Evolutionary conservation across 1,284 basidiomycete genomes (phyloP).

Genomic region (Trichosporon sp.): DNA sequence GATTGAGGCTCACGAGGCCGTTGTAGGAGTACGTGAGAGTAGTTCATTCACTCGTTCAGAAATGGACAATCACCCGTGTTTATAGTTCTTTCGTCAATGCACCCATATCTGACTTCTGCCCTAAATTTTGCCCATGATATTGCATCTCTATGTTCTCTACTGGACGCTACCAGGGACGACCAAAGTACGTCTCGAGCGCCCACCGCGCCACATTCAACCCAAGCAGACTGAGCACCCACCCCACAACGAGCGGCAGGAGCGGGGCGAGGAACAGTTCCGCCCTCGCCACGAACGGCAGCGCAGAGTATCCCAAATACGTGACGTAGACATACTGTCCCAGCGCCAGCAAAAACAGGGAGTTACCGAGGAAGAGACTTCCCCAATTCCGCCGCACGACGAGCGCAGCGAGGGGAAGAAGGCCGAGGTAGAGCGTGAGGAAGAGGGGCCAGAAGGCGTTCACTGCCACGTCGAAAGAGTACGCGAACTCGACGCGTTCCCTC

Average conservation of each 20-base stretch:
- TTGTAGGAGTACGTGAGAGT: no score
- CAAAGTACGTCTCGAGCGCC: slow-evolving; percentile 77
- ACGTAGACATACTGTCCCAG: slow-evolving; percentile 85
- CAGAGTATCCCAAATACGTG: slow-evolving; percentile 80
- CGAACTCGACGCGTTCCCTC: slow-evolving; percentile 79
- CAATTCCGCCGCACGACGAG: slow-evolving; percentile 80
- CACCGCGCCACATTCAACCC: slow-evolving; percentile 85
- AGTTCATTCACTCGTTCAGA: not conserved
- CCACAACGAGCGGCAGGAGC: slow-evolving; percentile 76
- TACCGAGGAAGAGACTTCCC: slow-evolving; percentile 89
- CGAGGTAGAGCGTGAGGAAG: slow-evolving; percentile 82
- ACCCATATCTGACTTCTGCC: no score
- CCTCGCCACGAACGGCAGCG: slow-evolving; percentile 86
- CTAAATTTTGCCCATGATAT: not conserved
- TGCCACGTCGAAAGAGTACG: slow-evolving; percentile 91
- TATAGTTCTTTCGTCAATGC: not conserved
- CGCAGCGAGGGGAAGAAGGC: slow-evolving; percentile 78
- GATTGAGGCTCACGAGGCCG: no score
- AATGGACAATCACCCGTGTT: not conserved
- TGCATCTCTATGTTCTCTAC: not conserved
- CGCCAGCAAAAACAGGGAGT: slow-evolving; percentile 85
- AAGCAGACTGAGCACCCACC: slow-evolving; percentile 79
- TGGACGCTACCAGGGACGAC: slow-evolving; percentile 47
- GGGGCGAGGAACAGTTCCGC: slow-evolving; percentile 84
- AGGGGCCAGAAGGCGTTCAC: slow-evolving; percentile 93